Base-by-base conservation (phyloP, 371 early-diverging fungal genomes). In the Rhizopus delemar region DNA sequence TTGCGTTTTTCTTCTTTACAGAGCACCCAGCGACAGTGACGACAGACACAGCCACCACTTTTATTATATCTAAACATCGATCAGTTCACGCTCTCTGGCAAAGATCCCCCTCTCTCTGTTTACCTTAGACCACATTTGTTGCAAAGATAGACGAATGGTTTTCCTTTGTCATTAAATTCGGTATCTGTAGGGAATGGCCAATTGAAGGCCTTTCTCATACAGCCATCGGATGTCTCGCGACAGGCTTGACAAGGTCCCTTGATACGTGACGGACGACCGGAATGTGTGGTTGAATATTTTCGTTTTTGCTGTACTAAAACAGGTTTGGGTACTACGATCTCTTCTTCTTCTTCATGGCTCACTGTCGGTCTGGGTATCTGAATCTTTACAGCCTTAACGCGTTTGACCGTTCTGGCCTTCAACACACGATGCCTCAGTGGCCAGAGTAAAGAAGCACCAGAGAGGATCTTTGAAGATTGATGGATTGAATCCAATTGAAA, bases 61-160 rank as follows among this genome's bases (percentile, higher is more conserved):
- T 80, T 80, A 59, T 80, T 74, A 50, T 74, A 80, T 53, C 80
- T 80, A 66, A 38, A 48, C 5, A 29, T 22, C 8, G 29, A 22
- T 22, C 22, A 22, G 22, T 22, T 22, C 2, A 22, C 22, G 22
- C 2, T 22, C 2, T 22, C 22, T 22, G 2, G 22, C 22, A 22
- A 22, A 22, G 22, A 22, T 22, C 22, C 22, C n/a, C n/a, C n/a
- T n/a, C n/a, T n/a, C n/a, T n/a, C n/a, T 22, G 22, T 46, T 62
- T 76, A 80, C 80, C 80, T 53, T 22, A 80, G 68, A n/a, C 80
- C 80, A 66, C 80, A 80, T 56, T 80, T 80, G 70, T 80, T 80
- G 61, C 80, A 80, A 22, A 80, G 68, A 59, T 76, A 74, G 50
- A 76, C 77, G 71, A 70, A 80, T 0, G 75, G 70, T 34, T 66